Evolutionary conservation across 2,329 filamentous ascomycete genomes (phyloP).

Genomic region (Cryphonectria japonica): DNA sequence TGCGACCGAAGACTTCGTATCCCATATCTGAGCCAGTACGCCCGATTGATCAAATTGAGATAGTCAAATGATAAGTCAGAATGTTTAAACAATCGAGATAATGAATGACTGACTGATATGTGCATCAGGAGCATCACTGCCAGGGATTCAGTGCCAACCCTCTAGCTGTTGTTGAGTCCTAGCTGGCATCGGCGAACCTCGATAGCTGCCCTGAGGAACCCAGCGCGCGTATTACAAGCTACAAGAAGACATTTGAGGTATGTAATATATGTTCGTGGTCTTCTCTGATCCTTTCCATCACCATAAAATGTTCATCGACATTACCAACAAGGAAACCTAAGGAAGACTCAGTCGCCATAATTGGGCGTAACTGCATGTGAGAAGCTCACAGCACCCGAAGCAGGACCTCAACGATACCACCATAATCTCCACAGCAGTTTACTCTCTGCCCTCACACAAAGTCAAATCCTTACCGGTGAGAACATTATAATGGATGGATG

Average conservation of each 20-base stretch:
- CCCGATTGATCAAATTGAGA: neutral
- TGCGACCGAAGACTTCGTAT: neutral
- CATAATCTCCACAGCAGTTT: neutral
- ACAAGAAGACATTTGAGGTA: neutral
- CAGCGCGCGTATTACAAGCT: neutral
- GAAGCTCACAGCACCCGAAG: neutral
- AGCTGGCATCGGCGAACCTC: neutral
- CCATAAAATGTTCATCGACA: neutral
- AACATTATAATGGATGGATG: neutral
- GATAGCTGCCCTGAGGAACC: neutral
- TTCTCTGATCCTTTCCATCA: neutral
- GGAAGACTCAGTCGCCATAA: neutral
- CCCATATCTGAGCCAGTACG: neutral
- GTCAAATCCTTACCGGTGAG: neutral
- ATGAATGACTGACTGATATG: neutral
- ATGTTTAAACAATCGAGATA: neutral
- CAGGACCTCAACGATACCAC: neutral
- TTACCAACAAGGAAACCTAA: neutral
- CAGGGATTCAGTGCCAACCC: neutral
- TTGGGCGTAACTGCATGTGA: neutral
- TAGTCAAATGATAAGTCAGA: neutral
- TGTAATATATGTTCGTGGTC: neutral
- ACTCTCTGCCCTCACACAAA: neutral
- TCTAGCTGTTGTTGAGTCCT: neutral
- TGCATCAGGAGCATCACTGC: neutral